phyloP scores from a whole-genome alignment of 1,284 basidiomycete genomes.

The Microbotryomycetes sp. region DNA sequence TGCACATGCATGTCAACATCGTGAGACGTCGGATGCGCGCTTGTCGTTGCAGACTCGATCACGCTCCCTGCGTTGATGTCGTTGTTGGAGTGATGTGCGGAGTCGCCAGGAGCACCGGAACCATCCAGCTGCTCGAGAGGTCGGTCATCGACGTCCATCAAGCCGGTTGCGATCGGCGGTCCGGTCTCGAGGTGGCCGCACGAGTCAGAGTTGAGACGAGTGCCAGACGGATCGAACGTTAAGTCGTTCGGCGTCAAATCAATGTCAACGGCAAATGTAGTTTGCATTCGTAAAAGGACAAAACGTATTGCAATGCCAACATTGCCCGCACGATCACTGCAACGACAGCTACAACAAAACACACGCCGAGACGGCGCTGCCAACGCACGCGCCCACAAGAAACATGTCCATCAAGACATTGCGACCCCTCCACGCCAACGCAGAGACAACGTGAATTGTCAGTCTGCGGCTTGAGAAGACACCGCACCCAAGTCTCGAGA shows the following conservation, averaged over 20 bases:
- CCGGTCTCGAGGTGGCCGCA: not conserved
- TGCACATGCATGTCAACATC: too few species aligned
- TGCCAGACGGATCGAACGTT: not conserved
- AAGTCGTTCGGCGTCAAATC: too few species aligned
- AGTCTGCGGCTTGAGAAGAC: slow-evolving; percentile 15
- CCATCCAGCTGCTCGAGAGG: too few species aligned
- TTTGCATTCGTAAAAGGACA: not conserved
- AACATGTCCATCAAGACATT: slow-evolving; percentile 27
- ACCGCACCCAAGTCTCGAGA: slow-evolving; percentile 29
- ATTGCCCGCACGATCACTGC: not conserved
- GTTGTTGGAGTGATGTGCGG: too few species aligned
- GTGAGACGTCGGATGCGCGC: too few species aligned
- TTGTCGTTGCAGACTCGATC: too few species aligned
- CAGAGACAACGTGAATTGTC: slow-evolving; percentile 9
- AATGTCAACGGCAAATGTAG: too few species aligned
- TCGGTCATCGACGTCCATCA: too few species aligned
- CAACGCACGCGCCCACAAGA: not conserved
- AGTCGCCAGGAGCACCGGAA: too few species aligned
- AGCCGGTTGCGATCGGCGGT: too few species aligned
- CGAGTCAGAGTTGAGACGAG: not conserved
- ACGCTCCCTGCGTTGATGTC: too few species aligned
- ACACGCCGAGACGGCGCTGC: not conserved
- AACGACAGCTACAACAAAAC: not conserved
- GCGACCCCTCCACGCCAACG: slow-evolving; percentile 29
- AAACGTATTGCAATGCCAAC: not conserved